Percentiles rank a stretch among this genome's conserved stretches.
phyloP scores from a whole-genome alignment of 257 asterid species.

The Gynochthodes officinalis region DNA sequence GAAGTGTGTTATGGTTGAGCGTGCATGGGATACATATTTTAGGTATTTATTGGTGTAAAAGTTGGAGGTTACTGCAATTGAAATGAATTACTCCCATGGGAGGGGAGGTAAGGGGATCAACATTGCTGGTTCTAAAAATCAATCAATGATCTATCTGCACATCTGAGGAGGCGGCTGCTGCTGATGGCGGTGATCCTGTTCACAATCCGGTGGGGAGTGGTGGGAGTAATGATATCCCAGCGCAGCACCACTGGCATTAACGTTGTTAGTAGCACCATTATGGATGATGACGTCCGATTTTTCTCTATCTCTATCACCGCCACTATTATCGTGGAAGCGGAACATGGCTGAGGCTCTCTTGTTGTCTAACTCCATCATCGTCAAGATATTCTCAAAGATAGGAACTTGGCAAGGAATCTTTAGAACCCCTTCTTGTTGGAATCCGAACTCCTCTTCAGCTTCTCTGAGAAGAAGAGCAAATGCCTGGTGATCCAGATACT shows the following conservation, averaged over 20 bases:
- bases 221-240: constrained; percentile 1
- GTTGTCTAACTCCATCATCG: constrained; percentile 42
- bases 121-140: too few relatives aligned
- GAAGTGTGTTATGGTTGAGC: too few relatives aligned
- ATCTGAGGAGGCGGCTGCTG: constrained; percentile 15
- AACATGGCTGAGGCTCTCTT: constrained; percentile 12
- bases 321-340: constrained; percentile 19
- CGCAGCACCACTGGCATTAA: not conserved
- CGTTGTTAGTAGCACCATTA: too few relatives aligned
- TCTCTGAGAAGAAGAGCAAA: constrained; percentile 59
- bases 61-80: too few relatives aligned
- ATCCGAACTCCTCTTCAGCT: constrained; percentile 87
- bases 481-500: constrained; percentile 54
- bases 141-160: constrained; percentile 14
- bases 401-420: constrained; percentile 66
- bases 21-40: too few relatives aligned
- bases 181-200: not conserved
- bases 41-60: too few relatives aligned
- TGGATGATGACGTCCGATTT: not conserved
- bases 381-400: constrained; percentile 50
- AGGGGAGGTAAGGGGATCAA: too few relatives aligned
- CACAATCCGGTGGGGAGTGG: not conserved
- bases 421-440: constrained; percentile 76
- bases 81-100: too few relatives aligned
- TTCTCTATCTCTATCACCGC: not conserved